Evolutionary conservation across 2,329 filamentous ascomycete genomes (phyloP), one percentile per base, ranked within the genome.

Genomic region (Xylariaceae sp.): DNA sequence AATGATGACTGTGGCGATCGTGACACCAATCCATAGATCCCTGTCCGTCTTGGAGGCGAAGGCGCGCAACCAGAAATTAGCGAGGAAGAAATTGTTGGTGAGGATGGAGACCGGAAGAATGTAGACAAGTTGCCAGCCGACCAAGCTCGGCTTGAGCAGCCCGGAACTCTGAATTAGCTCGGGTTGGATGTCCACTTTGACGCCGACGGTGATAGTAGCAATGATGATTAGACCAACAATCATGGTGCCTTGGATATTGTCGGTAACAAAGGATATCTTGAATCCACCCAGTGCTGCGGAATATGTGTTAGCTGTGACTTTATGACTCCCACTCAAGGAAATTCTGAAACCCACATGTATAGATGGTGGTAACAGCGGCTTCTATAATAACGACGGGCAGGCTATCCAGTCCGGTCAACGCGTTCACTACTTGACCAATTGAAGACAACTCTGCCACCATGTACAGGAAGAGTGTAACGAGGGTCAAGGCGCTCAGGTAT

Each of bases 71-170:
- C 89, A 94, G 71, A 89, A 91, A 61, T 83, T 86, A 30, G 87
- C 89, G 41, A 94, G 76, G 75, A 94, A 94, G 76, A 94, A 92
- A 74, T 92, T 85, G 72, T 92, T 94, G 55, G 88, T 92, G 52
- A 92, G 67, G 59, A 94, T 81, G 42, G 89, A 89, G 5, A 94
- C 80, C 0, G 89, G 88, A 1, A 94, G 78, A 61, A 94, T 92
- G 73, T 92, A 94, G 34, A 94, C 75, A 13, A 94, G 80, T 70
- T 94, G 89, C 88, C 89, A 94, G 51, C 89, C 89, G 1, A 94
- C 77, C 2, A 90, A 77, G 53, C 74, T 87, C 5, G 85, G 63
- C 42, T 89, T 76, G n/a, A 86, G 80, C 22, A 89, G 79, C 8
- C 84, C 84, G 0, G 88, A 91, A 5, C 81, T 73, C 1, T 81